phyloP scores from a whole-genome alignment of 305 asterid species.

The Fraxinus floribunda region DNA sequence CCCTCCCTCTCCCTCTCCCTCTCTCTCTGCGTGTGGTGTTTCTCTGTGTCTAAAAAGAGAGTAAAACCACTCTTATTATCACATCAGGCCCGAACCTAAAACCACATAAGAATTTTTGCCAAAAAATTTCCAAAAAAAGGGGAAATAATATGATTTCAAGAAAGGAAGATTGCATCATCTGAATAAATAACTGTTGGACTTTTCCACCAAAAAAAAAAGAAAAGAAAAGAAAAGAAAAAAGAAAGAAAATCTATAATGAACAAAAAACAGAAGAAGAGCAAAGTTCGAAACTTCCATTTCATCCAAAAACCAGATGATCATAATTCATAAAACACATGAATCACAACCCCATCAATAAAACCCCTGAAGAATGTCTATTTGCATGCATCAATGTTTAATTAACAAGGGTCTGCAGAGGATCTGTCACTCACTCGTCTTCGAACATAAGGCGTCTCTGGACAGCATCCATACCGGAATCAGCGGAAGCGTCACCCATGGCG shows the following conservation, averaged over 20 bases:
- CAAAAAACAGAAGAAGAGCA: background rate
- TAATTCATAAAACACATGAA: background rate
- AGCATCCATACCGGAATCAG: conserved; percentile 85
- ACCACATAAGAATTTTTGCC: background rate
- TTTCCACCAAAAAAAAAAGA: background rate
- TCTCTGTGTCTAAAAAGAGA: background rate
- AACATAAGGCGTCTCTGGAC: conserved; percentile 98
- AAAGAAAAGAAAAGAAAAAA: background rate
- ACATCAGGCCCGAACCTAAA: background rate
- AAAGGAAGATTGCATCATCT: background rate
- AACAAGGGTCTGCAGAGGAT: background rate
- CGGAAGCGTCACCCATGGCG: conserved; percentile 52
- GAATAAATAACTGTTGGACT: background rate
- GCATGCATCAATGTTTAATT: background rate
- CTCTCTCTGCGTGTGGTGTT: background rate
- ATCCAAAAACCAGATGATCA: background rate
- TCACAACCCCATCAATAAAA: background rate
- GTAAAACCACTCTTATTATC: background rate
- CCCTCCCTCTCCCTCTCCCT: too few species aligned
- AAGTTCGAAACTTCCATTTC: background rate
- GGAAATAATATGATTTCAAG: background rate
- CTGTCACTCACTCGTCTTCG: conserved; percentile 68
- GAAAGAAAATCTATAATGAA: background rate
- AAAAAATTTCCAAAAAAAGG: background rate
- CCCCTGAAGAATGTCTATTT: background rate